Conservation (phyloP, 306 rosid genomes). For the Trifolium pratense region DNA sequence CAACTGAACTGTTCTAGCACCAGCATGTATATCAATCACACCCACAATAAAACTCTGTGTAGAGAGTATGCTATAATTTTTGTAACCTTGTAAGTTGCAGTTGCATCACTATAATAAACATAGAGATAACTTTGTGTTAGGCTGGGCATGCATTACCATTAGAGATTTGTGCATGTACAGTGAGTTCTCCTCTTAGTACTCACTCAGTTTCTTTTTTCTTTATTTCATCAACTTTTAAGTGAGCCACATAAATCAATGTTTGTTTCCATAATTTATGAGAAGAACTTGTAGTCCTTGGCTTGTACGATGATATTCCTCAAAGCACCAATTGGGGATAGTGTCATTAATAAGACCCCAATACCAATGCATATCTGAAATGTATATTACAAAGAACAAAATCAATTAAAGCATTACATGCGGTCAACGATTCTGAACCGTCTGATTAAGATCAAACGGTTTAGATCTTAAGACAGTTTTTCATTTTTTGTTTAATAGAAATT, state of each 20-base stretch:
- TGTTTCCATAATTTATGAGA: constrained; percentile 52
- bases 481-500: too few relatives aligned
- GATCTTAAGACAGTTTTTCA: too few relatives aligned
- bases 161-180: neutral
- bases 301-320: constrained; percentile 58
- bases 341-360: constrained; percentile 63
- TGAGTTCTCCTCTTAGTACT: too few relatives aligned
- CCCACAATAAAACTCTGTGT: neutral
- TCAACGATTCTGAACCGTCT: too few relatives aligned
- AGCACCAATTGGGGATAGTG: constrained; percentile 77
- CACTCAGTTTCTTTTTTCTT: neutral
- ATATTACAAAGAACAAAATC: neutral
- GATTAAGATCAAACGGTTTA: too few relatives aligned
- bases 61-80: neutral
- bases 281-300: constrained; percentile 64
- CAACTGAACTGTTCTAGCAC: neutral
- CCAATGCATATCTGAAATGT: constrained; percentile 61
- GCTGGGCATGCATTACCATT: too few relatives aligned
- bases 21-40: neutral
- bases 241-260: neutral
- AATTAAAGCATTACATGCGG: too few relatives aligned
- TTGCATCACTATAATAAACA: too few relatives aligned
- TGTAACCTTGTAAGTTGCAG: neutral
- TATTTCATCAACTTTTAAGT: neutral
- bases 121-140: too few relatives aligned